A percentile compares a stretch with the other conserved stretches of the same genome.
phyloP scores from a whole-genome alignment of 257 asterid genomes.

The Vinca minor region DNA sequence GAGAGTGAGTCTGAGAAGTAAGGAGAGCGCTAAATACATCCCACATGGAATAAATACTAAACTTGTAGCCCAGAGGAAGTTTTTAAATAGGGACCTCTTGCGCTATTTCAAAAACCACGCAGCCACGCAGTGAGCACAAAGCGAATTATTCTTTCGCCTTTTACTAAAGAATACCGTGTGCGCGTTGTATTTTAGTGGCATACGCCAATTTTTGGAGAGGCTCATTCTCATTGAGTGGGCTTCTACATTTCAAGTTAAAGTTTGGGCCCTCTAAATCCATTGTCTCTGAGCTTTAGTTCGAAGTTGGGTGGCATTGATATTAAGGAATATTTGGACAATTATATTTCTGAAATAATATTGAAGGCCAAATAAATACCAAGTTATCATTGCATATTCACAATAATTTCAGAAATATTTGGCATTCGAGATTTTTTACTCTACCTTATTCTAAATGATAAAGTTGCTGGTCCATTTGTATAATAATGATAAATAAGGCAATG shows the following conservation, averaged over 20 bases:
- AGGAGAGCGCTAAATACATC: background rate
- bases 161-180: constrained; percentile 27
- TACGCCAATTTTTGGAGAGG: constrained; percentile 17
- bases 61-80: rapidly evolving
- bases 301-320: too few relatives aligned
- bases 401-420: constrained; percentile 31
- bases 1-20: background rate
- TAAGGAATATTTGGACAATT: too few relatives aligned
- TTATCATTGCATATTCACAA: too few relatives aligned
- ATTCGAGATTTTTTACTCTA: constrained; percentile 35
- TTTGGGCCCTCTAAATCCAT: too few relatives aligned
- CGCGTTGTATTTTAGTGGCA: constrained; percentile 12
- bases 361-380: too few relatives aligned
- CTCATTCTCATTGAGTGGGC: background rate
- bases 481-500: constrained; percentile 32
- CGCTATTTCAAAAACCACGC: rapidly evolving
- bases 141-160: constrained; percentile 24
- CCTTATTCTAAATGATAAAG: constrained; percentile 32
- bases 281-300: too few relatives aligned
- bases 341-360: too few relatives aligned
- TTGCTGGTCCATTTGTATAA: constrained; percentile 38
- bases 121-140: constrained; percentile 22
- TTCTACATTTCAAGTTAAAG: background rate
- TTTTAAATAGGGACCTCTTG: background rate
- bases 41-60: background rate